Evolutionary conservation across 768 basidiomycete genomes (phyloP), one percentile per base, ranked within the genome.

Genomic region (Xerocomus potaroensis): DNA sequence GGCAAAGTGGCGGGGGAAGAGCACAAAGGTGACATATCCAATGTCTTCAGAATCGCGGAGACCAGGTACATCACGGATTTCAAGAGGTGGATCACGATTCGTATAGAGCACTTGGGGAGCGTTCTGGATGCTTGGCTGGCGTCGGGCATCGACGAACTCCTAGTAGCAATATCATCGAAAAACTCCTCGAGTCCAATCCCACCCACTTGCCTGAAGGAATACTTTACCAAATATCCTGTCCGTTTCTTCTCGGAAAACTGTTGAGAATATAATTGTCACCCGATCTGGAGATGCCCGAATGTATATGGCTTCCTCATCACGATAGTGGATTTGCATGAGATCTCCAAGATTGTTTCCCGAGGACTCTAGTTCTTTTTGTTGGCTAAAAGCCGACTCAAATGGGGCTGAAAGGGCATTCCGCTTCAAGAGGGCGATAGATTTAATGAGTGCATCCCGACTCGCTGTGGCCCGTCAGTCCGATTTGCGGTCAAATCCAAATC

Each of bases 81-180:
- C 95, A n/a, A 96, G 78, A 0, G 96, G 96, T 21, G 96, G 94
- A 34, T 96, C 93, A 33, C 93, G 83, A 59, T 85, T 94, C 10
- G 90, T 87, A 68, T 96, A 98, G 10, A 94, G 75, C 12, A 99
- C 96, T 67, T 98, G 96, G 0, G 96, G 96, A 1, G 96, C 96
- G 54, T 88, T 92, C 69, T 98, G 96, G 43, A 98, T 87, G 10
- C 85, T 83, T 1, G 94, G 91, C 49, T 90, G 80, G 41, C 91
- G 79, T 45, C 96, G 80, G n/a, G 96, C 95, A 72, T 99, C 96
- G 26, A 98, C 96, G 59, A 99, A 99, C 83, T 98, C 96, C 91
- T 94, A 47, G 40, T 36, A 12, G 45, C 15, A 10, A 26, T 2
- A 50, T 62, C 21, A 48, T 36, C 21, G 22, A 37, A 27, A 40